phyloP scores from a whole-genome alignment of 1,284 basidiomycete species.

The Gomphus sp. region DNA sequence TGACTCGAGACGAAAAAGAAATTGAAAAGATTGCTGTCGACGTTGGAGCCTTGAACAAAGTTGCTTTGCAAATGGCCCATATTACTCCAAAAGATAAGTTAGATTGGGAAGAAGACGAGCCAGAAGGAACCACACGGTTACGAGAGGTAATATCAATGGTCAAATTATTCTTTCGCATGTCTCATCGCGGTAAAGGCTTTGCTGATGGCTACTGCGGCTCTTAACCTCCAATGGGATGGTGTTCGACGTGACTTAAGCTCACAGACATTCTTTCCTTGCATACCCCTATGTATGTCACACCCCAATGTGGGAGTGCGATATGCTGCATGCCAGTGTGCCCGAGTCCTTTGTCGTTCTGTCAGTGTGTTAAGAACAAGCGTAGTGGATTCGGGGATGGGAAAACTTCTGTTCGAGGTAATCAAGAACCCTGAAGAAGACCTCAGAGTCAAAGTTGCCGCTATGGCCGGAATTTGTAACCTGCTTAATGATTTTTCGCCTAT shows the following conservation, averaged over 20 bases:
- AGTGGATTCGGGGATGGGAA: conserved; percentile 72
- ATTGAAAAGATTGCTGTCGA: conserved; percentile 59
- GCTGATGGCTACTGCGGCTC: conserved; percentile 59
- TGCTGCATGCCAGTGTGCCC: conserved; percentile 75
- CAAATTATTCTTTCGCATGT: neutral
- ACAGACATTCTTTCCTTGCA: conserved; percentile 38
- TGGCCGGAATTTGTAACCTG: conserved; percentile 75
- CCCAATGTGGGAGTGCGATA: conserved; percentile 69
- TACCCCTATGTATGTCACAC: conserved; percentile 49
- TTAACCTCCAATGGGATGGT: conserved; percentile 62
- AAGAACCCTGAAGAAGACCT: conserved; percentile 49
- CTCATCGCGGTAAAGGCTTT: conserved; percentile 39
- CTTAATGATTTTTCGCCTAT: conserved; percentile 83
- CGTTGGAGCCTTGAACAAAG: conserved; percentile 44
- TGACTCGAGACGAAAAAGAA: conserved; percentile 61
- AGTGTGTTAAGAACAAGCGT: conserved; percentile 75
- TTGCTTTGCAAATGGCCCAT: conserved; percentile 38
- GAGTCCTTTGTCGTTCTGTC: conserved; percentile 72
- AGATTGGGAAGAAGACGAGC: conserved; percentile 52
- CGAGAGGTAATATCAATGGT: conserved; percentile 44
- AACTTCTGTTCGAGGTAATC: conserved; percentile 57
- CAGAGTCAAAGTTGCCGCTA: conserved; percentile 63
- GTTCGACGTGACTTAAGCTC: conserved; percentile 53
- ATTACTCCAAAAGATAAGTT: conserved; percentile 39
- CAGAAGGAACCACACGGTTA: conserved; percentile 45